Percentiles rank a stretch among this genome's conserved stretches.
phyloP scores from a whole-genome alignment of 1,284 basidiomycete genomes.

The Rugiboletus extremiorientalis region DNA sequence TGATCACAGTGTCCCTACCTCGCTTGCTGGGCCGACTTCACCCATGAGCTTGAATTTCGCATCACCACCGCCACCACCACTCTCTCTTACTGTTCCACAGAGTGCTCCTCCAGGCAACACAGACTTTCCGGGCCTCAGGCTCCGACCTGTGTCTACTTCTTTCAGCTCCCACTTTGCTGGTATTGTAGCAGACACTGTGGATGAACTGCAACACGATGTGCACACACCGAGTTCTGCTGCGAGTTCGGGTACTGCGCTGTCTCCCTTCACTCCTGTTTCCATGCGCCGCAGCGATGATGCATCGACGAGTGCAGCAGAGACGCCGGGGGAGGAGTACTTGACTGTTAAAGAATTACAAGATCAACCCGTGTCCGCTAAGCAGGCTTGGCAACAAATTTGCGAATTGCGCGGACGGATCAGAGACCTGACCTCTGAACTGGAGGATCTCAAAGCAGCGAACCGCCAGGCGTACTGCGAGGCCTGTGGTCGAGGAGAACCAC shows the following conservation, averaged over 20 bases:
- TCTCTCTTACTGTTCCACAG: slow-evolving; percentile 35
- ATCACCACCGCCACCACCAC: neutral
- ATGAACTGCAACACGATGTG: slow-evolving; percentile 42
- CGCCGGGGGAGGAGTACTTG: slow-evolving; percentile 45
- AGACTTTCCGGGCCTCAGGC: slow-evolving; percentile 63
- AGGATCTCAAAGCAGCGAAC: slow-evolving; percentile 47
- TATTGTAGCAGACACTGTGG: slow-evolving; percentile 46
- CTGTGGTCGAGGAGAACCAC: slow-evolving; percentile 54
- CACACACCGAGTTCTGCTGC: slow-evolving; percentile 47
- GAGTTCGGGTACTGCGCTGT: slow-evolving; percentile 45
- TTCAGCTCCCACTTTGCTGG: slow-evolving; percentile 72
- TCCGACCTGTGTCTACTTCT: slow-evolving; percentile 74
- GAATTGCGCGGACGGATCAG: slow-evolving; percentile 73
- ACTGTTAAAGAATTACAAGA: slow-evolving; percentile 59
- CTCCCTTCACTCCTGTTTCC: slow-evolving; percentile 54
- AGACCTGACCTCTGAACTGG: slow-evolving; percentile 66
- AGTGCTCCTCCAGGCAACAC: slow-evolving; percentile 64
- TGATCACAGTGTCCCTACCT: slow-evolving; percentile 12
- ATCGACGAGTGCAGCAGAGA: slow-evolving; percentile 27
- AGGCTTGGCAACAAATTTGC: slow-evolving; percentile 71
- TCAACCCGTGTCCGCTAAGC: slow-evolving; percentile 56
- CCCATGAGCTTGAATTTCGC: slow-evolving; percentile 9
- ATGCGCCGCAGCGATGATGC: slow-evolving; percentile 36
- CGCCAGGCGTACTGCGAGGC: slow-evolving; percentile 50
- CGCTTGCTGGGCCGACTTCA: slow-evolving; percentile 14